Percentiles rank a stretch among this genome's conserved stretches.
Conservation (phyloP, 2,329 filamentous ascomycete species). For the Trichoderma sp. region DNA sequence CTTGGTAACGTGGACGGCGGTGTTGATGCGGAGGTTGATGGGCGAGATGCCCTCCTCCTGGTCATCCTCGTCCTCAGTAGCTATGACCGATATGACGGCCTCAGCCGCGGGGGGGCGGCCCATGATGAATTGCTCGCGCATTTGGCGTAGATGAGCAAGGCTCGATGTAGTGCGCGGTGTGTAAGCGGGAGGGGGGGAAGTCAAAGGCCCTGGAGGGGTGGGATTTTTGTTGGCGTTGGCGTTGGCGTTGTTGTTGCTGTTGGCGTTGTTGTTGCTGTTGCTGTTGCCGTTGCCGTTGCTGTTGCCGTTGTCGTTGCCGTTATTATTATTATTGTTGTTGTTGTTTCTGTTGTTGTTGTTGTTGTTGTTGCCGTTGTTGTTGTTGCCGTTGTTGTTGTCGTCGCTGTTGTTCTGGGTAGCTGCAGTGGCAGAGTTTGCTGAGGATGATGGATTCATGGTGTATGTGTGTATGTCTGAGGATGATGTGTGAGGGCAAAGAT, state of each 20-base stretch:
- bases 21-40: conserved; percentile 47
- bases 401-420: background rate
- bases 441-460: conserved; percentile 15
- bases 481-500: background rate
- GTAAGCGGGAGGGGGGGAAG: conserved; percentile 32
- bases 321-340: too few species aligned
- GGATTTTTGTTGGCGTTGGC: conserved; percentile 27
- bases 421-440: background rate
- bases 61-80: conserved; percentile 20
- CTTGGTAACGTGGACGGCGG: conserved; percentile 44
- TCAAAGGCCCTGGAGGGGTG: background rate
- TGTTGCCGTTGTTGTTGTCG: conserved; percentile 22
- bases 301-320: conserved; percentile 16
- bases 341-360: too few species aligned
- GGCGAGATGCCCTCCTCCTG: conserved; percentile 33
- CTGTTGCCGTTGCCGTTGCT: too few species aligned
- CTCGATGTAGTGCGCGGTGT: conserved; percentile 25
- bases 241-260: background rate
- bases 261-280: background rate
- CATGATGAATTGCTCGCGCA: conserved; percentile 14
- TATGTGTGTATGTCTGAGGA: background rate
- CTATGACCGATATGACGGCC: background rate
- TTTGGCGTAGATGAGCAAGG: conserved; percentile 20
- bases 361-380: conserved; percentile 19
- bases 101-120: conserved; percentile 14